Conservation (phyloP, 2,329 filamentous ascomycete genomes). For the Anthostomella pinea region DNA sequence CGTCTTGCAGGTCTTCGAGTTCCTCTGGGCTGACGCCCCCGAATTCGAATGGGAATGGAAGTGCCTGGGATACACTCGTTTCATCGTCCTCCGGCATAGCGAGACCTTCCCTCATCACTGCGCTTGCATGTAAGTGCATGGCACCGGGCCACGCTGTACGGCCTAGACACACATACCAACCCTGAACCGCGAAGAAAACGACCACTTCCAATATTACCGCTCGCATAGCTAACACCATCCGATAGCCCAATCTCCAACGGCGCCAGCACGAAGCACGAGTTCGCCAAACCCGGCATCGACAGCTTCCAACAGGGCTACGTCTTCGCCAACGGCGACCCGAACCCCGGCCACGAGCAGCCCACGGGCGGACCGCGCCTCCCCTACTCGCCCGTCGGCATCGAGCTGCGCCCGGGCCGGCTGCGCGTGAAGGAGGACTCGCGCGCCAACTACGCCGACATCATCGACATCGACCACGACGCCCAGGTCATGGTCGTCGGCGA, state of each 20-base stretch:
- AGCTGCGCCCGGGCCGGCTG: slow-evolving; percentile 32
- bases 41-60: slow-evolving; percentile 39
- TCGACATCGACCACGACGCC: slow-evolving; percentile 35
- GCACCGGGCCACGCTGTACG: too few species aligned
- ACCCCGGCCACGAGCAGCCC: slow-evolving; percentile 28
- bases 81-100: slow-evolving; percentile 37
- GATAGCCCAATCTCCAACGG: slow-evolving; percentile 34
- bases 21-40: slow-evolving; percentile 36
- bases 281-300: slow-evolving; percentile 37
- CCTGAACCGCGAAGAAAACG: too few species aligned
- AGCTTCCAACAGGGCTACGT: slow-evolving; percentile 35
- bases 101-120: slow-evolving; percentile 35
- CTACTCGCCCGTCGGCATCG: slow-evolving; percentile 34
- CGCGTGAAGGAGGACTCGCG: slow-evolving; percentile 36
- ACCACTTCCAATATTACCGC: background rate
- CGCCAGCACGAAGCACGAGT: slow-evolving; percentile 29
- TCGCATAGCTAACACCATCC: slow-evolving; percentile 14
- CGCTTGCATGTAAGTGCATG: slow-evolving; percentile 35
- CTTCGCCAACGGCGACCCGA: slow-evolving; percentile 33
- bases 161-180: too few species aligned
- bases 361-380: slow-evolving; percentile 28
- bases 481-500: slow-evolving; percentile 36
- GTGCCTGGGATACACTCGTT: slow-evolving; percentile 36
- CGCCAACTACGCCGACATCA: slow-evolving; percentile 36
- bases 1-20: slow-evolving; percentile 33